Evolutionary conservation across 345 rosid genomes (phyloP).

Genomic region (Populus pruinosa): DNA sequence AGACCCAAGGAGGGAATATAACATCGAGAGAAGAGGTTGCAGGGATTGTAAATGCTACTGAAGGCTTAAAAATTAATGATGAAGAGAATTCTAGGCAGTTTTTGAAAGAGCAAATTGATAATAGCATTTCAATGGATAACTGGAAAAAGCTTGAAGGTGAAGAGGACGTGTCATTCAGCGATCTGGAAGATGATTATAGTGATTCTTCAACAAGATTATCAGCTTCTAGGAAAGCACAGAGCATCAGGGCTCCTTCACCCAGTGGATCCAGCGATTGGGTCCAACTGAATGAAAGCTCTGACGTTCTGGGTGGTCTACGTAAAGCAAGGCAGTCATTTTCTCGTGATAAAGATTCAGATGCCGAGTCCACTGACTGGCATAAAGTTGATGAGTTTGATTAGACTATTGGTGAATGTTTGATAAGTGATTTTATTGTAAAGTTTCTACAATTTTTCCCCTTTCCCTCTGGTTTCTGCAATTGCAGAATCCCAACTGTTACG

Average conservation of each 20-base stretch:
- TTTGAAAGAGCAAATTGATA: constrained; percentile 37
- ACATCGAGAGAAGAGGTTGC: constrained; percentile 9
- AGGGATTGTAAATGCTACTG: constrained; percentile 25
- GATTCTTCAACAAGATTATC: constrained; percentile 31
- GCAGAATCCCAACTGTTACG: background rate
- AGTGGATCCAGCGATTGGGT: constrained; percentile 65
- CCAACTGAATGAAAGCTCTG: constrained; percentile 42
- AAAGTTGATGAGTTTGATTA: constrained; percentile 56
- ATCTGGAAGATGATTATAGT: constrained; percentile 48
- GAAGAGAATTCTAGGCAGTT: constrained; percentile 37
- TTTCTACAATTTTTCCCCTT: background rate
- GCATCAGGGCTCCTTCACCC: constrained; percentile 28
- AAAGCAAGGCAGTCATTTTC: constrained; percentile 33
- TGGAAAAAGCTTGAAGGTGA: constrained; percentile 32
- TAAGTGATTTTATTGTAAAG: constrained; percentile 39
- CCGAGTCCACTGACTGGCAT: constrained; percentile 64
- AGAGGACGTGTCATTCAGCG: constrained; percentile 57
- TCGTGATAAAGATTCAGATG: constrained; percentile 61
- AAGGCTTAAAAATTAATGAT: constrained; percentile 28
- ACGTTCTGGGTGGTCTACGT: constrained; percentile 18
- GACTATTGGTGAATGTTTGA: constrained; percentile 11
- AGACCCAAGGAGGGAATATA: constrained; percentile 13
- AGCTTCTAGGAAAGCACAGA: constrained; percentile 15
- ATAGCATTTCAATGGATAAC: constrained; percentile 19
- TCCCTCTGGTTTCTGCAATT: background rate